Conservation (phyloP, 2,329 filamentous ascomycete genomes). For the Mariannaea elegans region DNA sequence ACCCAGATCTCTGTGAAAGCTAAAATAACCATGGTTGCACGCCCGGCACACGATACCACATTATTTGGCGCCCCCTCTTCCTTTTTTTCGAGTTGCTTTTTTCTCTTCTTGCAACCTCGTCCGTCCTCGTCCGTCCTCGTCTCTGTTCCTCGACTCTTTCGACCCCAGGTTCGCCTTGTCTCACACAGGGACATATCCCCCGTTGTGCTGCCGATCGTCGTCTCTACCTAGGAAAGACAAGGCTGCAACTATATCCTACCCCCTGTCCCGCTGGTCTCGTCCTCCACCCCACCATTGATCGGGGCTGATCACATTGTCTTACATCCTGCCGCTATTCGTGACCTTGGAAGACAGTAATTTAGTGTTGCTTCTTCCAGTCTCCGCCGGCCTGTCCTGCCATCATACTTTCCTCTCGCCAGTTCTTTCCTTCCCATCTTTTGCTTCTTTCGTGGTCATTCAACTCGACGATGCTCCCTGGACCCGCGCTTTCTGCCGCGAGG, state of each 20-base stretch:
- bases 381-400: not conserved
- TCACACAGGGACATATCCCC: slow-evolving; percentile 18
- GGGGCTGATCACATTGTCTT: slow-evolving; percentile 30
- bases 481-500: slow-evolving; percentile 25
- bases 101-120: slow-evolving; percentile 7
- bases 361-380: slow-evolving; percentile 21
- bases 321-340: slow-evolving; percentile 13
- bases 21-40: slow-evolving; percentile 30
- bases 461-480: slow-evolving; percentile 31
- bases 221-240: slow-evolving; percentile 14
- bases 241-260: slow-evolving; percentile 21
- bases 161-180: slow-evolving; percentile 24
- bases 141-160: not conserved
- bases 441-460: slow-evolving; percentile 7
- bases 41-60: slow-evolving; percentile 27
- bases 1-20: slow-evolving; percentile 33
- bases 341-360: slow-evolving; percentile 22
- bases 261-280: slow-evolving; percentile 24
- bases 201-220: slow-evolving; percentile 32
- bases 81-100: slow-evolving; percentile 10
- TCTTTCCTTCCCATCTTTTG: slow-evolving; percentile 7
- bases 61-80: slow-evolving; percentile 18
- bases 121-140: not conserved
- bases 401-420: not conserved
- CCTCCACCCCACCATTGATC: slow-evolving; percentile 31